phyloP scores from a whole-genome alignment of 352 stramenopile species.

The Globisporangium viniferum region DNA sequence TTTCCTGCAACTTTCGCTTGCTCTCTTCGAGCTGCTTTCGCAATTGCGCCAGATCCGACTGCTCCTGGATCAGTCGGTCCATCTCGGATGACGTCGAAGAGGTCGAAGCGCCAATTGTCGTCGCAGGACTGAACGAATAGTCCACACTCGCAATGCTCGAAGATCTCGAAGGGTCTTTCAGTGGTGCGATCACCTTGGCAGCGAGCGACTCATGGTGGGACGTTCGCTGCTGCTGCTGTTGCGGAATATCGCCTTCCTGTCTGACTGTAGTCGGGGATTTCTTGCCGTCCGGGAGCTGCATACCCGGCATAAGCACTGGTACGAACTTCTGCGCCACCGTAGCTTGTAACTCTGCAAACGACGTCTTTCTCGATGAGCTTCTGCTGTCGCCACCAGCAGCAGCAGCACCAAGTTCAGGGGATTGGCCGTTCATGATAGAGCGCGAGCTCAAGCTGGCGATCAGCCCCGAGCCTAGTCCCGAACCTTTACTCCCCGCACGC shows the following conservation, averaged over 20 bases:
- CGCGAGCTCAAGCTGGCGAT: slow-evolving; percentile 56
- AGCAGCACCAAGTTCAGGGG: neutral
- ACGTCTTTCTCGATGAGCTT: slow-evolving; percentile 1
- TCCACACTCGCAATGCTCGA: slow-evolving; percentile 3
- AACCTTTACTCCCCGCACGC: slow-evolving; percentile 47
- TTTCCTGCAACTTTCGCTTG: slow-evolving; percentile 53
- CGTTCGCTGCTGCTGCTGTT: slow-evolving; percentile 1
- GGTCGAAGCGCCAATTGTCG: neutral
- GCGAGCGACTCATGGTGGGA: slow-evolving; percentile 23
- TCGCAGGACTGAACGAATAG: neutral
- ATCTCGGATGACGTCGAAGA: slow-evolving; percentile 39
- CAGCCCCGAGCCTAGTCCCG: slow-evolving; percentile 42
- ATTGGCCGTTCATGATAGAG: neutral
- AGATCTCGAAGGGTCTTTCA: slow-evolving; percentile 20
- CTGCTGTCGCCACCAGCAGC: neutral
- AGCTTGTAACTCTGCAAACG: slow-evolving; percentile 16
- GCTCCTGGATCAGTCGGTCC: slow-evolving; percentile 65
- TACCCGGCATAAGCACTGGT: slow-evolving; percentile 43
- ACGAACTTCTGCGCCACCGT: slow-evolving; percentile 31
- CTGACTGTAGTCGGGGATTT: neutral
- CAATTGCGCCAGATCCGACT: slow-evolving; percentile 58
- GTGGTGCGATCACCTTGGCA: slow-evolving; percentile 36
- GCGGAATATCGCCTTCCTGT: neutral
- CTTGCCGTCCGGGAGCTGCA: slow-evolving; percentile 34
- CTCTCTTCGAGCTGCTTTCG: slow-evolving; percentile 66